Base-by-base conservation (phyloP, 306 rosid genomes). In the Senna tora region DNA sequence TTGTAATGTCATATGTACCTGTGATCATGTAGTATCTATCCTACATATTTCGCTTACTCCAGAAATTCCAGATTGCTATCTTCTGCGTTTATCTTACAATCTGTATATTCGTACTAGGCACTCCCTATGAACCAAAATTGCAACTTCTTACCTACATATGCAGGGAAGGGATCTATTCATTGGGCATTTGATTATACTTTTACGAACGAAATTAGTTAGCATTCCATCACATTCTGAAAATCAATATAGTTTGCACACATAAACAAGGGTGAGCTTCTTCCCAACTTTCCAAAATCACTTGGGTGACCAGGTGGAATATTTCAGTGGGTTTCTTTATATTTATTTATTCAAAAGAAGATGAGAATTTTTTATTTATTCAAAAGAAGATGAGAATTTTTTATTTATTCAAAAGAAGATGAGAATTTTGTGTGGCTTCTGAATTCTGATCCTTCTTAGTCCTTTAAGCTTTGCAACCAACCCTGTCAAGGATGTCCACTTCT, bases 401-500 rank as follows among this genome's bases (percentile, higher is more conserved):
- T n/a, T n/a, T n/a, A n/a, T n/a, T n/a, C 45, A 54, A 51, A 76
- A 51, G 71, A 49, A 55, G 28, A 69, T 63, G 58, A 72, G 46
- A 30, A 75, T 69, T 62, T 43, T 46, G 14, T 20, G 49, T 21
- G 61, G 75, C 36, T 38, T 67, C 46, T 65, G 38, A n/a, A n/a
- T 63, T 54, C 53, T 36, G 39, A 36, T 7, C 56, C 49, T 11
- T 80, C 79, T 91, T 62, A 95, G 96, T 52, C 97, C 99, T 78
- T 89, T 95, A 22, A 95, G 93, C 84, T 87, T 84, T 66, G 19
- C 91, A 53, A 70, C 34, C n/a, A 94, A 67, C 60, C 97, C 96
- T 39, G 93, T 85, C 82, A 91, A 72, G 50, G 92, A 76, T 58
- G 96, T 88, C 97, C 97, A 91, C 72, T 95, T 89, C 93, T 95